Percentiles rank a stretch among this genome's conserved stretches.
Conservation (phyloP, 1,284 basidiomycete genomes). For the Trichosporon faecale region DNA sequence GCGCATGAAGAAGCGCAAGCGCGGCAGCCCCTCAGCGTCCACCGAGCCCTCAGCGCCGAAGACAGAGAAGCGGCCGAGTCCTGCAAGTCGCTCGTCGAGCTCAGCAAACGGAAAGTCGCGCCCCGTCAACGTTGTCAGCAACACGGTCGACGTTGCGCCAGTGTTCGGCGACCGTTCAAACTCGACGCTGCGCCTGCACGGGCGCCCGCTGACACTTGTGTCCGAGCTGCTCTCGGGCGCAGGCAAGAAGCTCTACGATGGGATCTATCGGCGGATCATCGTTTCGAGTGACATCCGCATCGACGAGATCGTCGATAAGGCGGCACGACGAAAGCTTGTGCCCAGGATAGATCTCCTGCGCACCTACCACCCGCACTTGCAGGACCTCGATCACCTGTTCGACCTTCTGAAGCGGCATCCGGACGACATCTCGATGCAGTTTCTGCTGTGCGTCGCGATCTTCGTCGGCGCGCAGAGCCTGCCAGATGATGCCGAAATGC, state of each 20-base stretch:
- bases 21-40: neutral
- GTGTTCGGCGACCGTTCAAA: conserved; percentile 11
- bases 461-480: conserved; percentile 38
- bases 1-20: conserved; percentile 32
- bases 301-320: conserved; percentile 27
- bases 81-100: neutral
- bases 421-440: conserved; percentile 18
- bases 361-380: conserved; percentile 44
- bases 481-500: conserved; percentile 23
- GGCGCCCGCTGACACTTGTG: conserved; percentile 38
- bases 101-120: neutral
- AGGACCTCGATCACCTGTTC: conserved; percentile 32
- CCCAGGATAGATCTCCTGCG: conserved; percentile 37
- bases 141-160: conserved; percentile 31
- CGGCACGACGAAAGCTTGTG: conserved; percentile 28
- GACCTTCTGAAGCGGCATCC: conserved; percentile 16
- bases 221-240: conserved; percentile 42
- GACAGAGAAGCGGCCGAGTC: neutral
- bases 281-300: conserved; percentile 35
- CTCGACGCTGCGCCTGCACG: conserved; percentile 35
- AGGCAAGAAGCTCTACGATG: conserved; percentile 28
- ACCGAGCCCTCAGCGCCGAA: neutral
- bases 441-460: conserved; percentile 32
- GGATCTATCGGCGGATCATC: conserved; percentile 18
- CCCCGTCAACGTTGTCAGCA: conserved; percentile 26